Conservation (phyloP, 176 grass and related monocot genomes). For the Otatea glauca region DNA sequence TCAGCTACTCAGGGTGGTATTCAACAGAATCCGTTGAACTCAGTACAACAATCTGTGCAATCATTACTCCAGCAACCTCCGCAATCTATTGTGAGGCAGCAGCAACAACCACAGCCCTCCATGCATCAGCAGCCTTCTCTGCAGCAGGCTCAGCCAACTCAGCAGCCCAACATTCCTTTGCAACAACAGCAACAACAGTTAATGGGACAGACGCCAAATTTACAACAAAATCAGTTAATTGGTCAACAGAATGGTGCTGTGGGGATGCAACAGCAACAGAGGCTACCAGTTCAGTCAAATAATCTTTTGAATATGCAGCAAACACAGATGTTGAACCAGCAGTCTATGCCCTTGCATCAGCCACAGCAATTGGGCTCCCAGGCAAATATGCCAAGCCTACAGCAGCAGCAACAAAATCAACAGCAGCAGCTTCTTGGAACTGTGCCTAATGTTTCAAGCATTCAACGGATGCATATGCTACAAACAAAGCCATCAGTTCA, state of each 20-base stretch:
- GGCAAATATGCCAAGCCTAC: conserved; percentile 62
- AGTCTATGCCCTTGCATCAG: conserved; percentile 70
- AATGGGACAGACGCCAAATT: conserved; percentile 58
- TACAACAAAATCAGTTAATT: conserved; percentile 69
- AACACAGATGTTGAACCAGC: conserved; percentile 74
- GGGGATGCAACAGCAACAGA: conserved; percentile 76
- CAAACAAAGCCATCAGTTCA: conserved; percentile 56
- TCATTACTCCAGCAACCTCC: conserved; percentile 78
- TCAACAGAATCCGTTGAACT: conserved; percentile 70
- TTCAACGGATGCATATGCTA: conserved; percentile 61
- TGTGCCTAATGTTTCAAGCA: conserved; percentile 57
- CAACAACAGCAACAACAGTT: conserved; percentile 78
- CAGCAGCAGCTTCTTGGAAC: conserved; percentile 70
- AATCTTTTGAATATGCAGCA: conserved; percentile 81
- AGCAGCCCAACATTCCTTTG: conserved; percentile 67
- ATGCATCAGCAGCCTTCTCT: conserved; percentile 75
- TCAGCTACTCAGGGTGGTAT: conserved; percentile 59
- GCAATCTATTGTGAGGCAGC: conserved; percentile 68
- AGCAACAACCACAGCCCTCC: conserved; percentile 66
- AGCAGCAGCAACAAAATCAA: conserved; percentile 62
- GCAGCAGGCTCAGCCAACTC: conserved; percentile 62
- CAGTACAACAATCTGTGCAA: conserved; percentile 75
- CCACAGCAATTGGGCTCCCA: conserved; percentile 62
- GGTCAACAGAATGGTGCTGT: conserved; percentile 64
- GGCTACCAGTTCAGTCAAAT: conserved; percentile 75